Base-by-base conservation (phyloP, 768 basidiomycete genomes). In the Pholiota molesta region DNA sequence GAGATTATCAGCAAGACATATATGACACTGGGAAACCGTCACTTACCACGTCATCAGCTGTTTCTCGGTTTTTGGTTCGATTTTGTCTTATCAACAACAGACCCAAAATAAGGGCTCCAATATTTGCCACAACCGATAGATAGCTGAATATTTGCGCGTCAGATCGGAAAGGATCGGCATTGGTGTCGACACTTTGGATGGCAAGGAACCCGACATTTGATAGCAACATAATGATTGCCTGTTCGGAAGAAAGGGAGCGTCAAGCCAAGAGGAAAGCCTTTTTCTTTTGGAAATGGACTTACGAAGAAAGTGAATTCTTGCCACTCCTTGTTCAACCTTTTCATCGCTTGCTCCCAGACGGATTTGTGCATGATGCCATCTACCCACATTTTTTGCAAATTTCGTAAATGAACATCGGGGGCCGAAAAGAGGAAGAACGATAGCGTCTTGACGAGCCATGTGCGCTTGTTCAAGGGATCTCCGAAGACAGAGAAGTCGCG, bases 151-250 rank as follows among this genome's bases (percentile, higher is more conserved):
- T 78, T 66, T 85, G 83, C 0, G 80, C 77, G 0, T 80, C 67
- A 13, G 79, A 80, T 10, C 81, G 70, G 31, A 47, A 39, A 5
- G 64, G 57, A n/a, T 60, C 58, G 16, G 59, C 61, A 3, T 66
- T 63, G 16, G 68, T 68, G 55, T 80, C 77, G 9, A 80, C 72
- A 39, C 73, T 78, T 54, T 77, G 76, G 44, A 88, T 86, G 1
- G 85, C 81, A n/a, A 90, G 73, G 64, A 88, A 86, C 0, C 79
- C 82, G 0, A 89, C 83, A 53, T 87, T 87, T 13, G 83, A 84
- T 39, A 81, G 83, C 21, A 89, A 68, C 17, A 89, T 72, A 2
- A 88, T 84, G 0, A 83, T 85, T 1, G 80, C 81, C 86, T 88
- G 44, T 10, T 54, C 17, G 42, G 17, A 51, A 16, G 16, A 55